phyloP scores from a whole-genome alignment of 2,329 filamentous ascomycete genomes.

The Sclerotinia glacialis region DNA sequence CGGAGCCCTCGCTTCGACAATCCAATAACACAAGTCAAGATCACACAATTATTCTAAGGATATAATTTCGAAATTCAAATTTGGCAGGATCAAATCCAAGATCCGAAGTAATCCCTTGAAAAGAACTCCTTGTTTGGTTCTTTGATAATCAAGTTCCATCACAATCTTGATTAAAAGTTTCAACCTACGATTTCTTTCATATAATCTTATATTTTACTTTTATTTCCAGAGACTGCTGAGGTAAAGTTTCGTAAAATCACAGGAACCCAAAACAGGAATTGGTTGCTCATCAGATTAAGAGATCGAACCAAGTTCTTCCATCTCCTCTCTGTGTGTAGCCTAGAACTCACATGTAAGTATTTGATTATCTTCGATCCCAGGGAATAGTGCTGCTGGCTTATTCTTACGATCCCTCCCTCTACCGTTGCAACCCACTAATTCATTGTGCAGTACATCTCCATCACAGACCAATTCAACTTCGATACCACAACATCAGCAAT shows the following conservation, averaged over 20 bases:
- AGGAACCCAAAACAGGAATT: neutral
- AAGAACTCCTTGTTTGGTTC: neutral
- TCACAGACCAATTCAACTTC: neutral
- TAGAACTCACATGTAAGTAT: neutral
- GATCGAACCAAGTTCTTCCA: neutral
- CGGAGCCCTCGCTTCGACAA: conserved; percentile 4
- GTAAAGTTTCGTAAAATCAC: too few relatives aligned
- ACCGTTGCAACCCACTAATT: neutral
- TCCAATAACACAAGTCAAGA: neutral
- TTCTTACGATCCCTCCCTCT: neutral
- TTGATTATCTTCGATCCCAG: neutral
- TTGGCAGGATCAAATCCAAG: neutral
- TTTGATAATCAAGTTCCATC: neutral
- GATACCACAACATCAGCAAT: neutral
- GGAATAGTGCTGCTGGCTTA: neutral
- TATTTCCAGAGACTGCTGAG: too few relatives aligned
- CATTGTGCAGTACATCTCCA: neutral
- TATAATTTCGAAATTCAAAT: neutral
- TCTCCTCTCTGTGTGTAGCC: too few relatives aligned
- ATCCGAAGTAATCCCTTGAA: neutral
- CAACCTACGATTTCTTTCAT: neutral
- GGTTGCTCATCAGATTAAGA: neutral
- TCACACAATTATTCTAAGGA: neutral
- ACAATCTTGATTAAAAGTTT: neutral
- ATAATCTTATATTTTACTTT: neutral